Conservation (phyloP, 352 stramenopile genomes). For the Globisporangium heterothallicum region DNA sequence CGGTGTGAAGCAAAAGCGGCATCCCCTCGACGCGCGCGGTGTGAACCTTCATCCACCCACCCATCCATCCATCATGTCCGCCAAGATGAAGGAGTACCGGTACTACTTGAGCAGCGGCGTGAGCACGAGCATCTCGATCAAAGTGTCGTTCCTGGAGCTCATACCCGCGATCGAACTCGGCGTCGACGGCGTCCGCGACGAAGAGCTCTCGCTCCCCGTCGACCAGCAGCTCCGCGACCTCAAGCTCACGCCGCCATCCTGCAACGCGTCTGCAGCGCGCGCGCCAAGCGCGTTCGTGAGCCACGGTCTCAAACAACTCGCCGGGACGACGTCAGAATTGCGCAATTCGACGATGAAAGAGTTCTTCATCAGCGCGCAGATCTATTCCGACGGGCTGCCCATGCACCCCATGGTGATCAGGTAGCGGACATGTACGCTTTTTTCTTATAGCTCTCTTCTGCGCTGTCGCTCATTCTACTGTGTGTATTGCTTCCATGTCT, state of each 20-base stretch:
- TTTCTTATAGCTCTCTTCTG: not conserved
- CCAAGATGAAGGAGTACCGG: slow-evolving; percentile 82
- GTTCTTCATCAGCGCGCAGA: slow-evolving; percentile 86
- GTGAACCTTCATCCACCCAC: too few species aligned
- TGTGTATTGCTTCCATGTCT: slow-evolving; percentile 1
- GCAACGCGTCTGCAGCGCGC: slow-evolving; percentile 1
- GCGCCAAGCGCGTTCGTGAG: slow-evolving; percentile 22
- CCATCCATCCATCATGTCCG: slow-evolving; percentile 35
- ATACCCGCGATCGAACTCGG: slow-evolving; percentile 43
- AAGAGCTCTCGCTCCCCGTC: not conserved
- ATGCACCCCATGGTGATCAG: slow-evolving; percentile 82
- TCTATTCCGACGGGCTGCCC: slow-evolving; percentile 79
- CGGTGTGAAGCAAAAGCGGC: not conserved
- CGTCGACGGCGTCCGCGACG: slow-evolving; percentile 12
- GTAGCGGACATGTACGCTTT: slow-evolving; percentile 11
- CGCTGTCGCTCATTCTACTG: not conserved
- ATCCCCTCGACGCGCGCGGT: too few species aligned
- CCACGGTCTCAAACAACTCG: slow-evolving; percentile 49
- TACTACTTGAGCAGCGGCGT: slow-evolving; percentile 87
- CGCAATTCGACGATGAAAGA: slow-evolving; percentile 80
- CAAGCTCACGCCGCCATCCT: slow-evolving; percentile 6
- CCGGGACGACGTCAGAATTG: slow-evolving; percentile 59
- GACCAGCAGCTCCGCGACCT: slow-evolving; percentile 3
- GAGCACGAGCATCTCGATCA: slow-evolving; percentile 73
- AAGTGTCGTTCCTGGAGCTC: slow-evolving; percentile 74